phyloP scores from a whole-genome alignment of 441 rosid genomes.

The Flueggea neowawraea region DNA sequence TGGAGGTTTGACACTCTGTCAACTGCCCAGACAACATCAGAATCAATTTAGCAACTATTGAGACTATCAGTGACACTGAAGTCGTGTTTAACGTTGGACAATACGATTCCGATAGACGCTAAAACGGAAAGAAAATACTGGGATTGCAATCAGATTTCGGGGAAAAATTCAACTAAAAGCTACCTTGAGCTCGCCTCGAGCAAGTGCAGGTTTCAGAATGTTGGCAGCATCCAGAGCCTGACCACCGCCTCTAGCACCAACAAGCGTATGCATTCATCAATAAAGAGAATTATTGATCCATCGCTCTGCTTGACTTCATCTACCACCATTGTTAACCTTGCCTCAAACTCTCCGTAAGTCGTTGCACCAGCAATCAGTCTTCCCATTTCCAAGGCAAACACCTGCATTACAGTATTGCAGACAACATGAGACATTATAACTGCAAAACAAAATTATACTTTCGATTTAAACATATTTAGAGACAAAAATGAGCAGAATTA shows the following conservation, averaged over 20 bases:
- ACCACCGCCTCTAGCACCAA: slow-evolving; percentile 92
- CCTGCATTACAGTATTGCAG: slow-evolving; percentile 42
- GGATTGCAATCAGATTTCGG: no score
- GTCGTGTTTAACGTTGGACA: no score
- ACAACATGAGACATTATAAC: neutral
- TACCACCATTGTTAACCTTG: slow-evolving; percentile 80
- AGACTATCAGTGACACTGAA: no score
- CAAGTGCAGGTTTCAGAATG: slow-evolving; percentile 83
- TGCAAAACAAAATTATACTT: neutral
- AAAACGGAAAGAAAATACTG: no score
- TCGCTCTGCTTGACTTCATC: slow-evolving; percentile 86
- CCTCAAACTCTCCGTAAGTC: slow-evolving; percentile 91
- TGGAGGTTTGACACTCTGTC: no score
- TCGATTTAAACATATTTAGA: no score
- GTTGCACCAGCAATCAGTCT: slow-evolving; percentile 89
- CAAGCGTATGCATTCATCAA: slow-evolving; percentile 83
- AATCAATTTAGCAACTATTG: neutral
- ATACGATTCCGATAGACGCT: no score
- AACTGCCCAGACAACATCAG: no score
- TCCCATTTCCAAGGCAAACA: slow-evolving; percentile 89
- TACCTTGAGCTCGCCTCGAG: slow-evolving; percentile 91
- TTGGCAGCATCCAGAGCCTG: slow-evolving; percentile 93
- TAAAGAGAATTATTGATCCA: no score
- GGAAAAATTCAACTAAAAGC: no score
- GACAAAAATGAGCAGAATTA: slow-evolving; percentile 17